Evolutionary conservation across 208 protist genomes (phyloP).

Genomic region (Acanthamoeba quina): DNA sequence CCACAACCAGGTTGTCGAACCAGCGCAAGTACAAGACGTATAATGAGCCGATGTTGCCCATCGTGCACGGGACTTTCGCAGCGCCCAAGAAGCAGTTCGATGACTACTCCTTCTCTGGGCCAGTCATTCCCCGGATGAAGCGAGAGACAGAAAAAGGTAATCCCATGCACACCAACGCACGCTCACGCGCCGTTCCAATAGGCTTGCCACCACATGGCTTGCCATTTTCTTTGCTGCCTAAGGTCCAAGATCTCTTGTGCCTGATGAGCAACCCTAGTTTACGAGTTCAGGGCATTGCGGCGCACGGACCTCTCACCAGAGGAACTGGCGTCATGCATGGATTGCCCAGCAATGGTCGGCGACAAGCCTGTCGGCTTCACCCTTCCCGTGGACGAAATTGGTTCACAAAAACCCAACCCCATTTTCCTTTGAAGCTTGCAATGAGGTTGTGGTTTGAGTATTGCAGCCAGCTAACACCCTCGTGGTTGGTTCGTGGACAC

Average conservation of each 20-base stretch:
- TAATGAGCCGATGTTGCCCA: neutral
- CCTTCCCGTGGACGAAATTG: conserved; percentile 45
- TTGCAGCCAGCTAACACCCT: neutral
- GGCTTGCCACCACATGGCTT: neutral
- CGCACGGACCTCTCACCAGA: conserved; percentile 7
- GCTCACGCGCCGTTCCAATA: neutral
- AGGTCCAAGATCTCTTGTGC: no score
- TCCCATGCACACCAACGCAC: neutral
- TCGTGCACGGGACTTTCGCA: neutral
- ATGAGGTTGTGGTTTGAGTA: neutral
- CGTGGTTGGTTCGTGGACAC: neutral
- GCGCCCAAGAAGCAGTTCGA: neutral
- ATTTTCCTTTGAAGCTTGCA: no score
- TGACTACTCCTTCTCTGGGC: neutral
- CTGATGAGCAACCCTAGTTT: neutral
- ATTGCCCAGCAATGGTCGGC: conserved; percentile 1
- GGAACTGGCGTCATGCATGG: neutral
- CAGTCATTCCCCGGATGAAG: neutral
- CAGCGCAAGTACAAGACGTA: neutral
- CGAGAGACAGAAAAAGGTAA: neutral
- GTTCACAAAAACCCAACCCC: neutral
- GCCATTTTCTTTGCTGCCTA: no score
- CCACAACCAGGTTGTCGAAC: neutral
- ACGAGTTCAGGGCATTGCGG: neutral
- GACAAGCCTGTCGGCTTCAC: neutral